Evolutionary conservation across 495 filamentous ascomycete species (phyloP).

Genomic region (Pseudoneurospora amorphoporcata): DNA sequence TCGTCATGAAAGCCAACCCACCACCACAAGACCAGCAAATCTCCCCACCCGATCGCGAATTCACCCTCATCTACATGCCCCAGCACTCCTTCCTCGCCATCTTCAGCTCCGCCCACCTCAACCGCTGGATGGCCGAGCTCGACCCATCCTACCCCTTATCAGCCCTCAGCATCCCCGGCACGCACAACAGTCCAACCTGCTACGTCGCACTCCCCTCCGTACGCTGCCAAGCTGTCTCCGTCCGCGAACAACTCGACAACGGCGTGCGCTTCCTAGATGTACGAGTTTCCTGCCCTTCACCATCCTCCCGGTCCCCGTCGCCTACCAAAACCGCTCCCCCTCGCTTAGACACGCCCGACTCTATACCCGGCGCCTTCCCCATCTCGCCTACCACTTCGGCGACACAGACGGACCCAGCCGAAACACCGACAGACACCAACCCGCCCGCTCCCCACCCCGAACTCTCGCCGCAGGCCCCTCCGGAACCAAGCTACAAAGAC

Average conservation of each 20-base stretch:
- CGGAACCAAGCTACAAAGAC: constrained; percentile 43
- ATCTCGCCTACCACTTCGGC: constrained; percentile 36
- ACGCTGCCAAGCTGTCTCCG: constrained; percentile 76
- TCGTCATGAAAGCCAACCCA: background rate
- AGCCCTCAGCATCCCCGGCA: constrained; percentile 83
- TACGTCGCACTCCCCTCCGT: constrained; percentile 81
- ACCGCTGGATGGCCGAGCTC: constrained; percentile 73
- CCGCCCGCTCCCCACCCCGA: background rate
- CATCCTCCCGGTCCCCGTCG: constrained; percentile 8
- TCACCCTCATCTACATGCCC: constrained; percentile 64
- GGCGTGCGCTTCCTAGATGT: constrained; percentile 94
- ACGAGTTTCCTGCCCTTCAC: constrained; percentile 42
- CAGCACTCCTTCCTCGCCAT: constrained; percentile 58
- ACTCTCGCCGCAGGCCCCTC: background rate
- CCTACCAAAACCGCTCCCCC: constrained; percentile 16
- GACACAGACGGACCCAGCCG: constrained; percentile 41
- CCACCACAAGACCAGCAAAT: background rate
- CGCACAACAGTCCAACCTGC: constrained; percentile 86
- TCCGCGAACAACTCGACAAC: constrained; percentile 70
- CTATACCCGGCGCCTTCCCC: constrained; percentile 38
- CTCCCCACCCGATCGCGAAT: constrained; percentile 31
- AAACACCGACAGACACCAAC: background rate
- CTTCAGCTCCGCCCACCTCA: constrained; percentile 59
- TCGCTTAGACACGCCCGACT: constrained; percentile 33
- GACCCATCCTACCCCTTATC: constrained; percentile 59